Conservation (phyloP, 768 basidiomycete species). For the Phylloporus rhodoxanthus region DNA sequence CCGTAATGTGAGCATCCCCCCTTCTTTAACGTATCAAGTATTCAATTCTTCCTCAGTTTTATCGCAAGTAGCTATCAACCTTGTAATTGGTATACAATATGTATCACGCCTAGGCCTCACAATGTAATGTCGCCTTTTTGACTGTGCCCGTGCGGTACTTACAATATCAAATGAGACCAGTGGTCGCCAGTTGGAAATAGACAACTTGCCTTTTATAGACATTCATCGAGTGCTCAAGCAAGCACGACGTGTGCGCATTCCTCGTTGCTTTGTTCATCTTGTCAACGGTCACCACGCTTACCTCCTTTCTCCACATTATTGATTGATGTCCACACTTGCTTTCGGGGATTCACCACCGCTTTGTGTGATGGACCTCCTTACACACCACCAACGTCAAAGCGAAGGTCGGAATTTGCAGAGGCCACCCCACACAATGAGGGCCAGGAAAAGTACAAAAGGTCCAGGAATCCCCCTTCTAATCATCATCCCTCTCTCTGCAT, state of each 20-base stretch:
- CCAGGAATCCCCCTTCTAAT: neutral
- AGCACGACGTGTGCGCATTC: slow-evolving; percentile 1
- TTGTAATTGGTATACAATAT: slow-evolving; percentile 14
- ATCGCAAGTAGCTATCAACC: slow-evolving; percentile 56
- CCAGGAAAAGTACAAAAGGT: slow-evolving; percentile 17
- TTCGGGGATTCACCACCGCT: slow-evolving; percentile 13
- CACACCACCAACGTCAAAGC: slow-evolving; percentile 19
- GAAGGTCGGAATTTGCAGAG: neutral
- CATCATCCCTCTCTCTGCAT: neutral
- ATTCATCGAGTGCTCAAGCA: slow-evolving; percentile 1
- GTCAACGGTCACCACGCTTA: slow-evolving; percentile 5
- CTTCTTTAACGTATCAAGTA: slow-evolving; percentile 8
- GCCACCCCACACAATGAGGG: slow-evolving; percentile 2
- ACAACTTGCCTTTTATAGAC: slow-evolving; percentile 14
- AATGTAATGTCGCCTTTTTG: slow-evolving; percentile 27
- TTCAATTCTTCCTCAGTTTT: slow-evolving; percentile 49
- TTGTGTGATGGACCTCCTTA: slow-evolving; percentile 13
- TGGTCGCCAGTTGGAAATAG: neutral
- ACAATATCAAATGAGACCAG: slow-evolving; percentile 15
- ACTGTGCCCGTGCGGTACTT: slow-evolving; percentile 11
- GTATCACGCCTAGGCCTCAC: slow-evolving; percentile 15
- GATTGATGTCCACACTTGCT: slow-evolving; percentile 4
- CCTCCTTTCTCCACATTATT: neutral
- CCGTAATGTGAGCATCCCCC: slow-evolving; percentile 62
- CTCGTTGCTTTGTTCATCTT: slow-evolving; percentile 21